Conservation (phyloP, 1,139 yeast genomes). For the Fermentozyma sake region DNA sequence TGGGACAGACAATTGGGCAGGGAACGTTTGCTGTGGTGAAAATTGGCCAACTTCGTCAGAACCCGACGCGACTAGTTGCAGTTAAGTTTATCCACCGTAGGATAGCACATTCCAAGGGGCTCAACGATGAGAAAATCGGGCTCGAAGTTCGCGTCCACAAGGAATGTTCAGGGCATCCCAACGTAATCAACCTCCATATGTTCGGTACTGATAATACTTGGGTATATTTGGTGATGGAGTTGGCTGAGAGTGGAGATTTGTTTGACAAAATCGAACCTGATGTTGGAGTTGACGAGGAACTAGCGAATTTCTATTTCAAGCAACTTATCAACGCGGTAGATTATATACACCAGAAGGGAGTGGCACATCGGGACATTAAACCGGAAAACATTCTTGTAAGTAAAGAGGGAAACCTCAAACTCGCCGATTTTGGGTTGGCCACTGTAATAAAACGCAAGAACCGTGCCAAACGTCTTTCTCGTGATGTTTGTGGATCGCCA, state of each 20-base stretch:
- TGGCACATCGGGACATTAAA: conserved; percentile 76
- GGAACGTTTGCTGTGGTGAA: too few species aligned
- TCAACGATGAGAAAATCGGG: too few species aligned
- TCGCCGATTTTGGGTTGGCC: conserved; percentile 88
- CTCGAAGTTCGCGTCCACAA: too few species aligned
- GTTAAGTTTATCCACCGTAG: too few species aligned
- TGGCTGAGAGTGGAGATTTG: conserved; percentile 80
- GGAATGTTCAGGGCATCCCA: too few species aligned
- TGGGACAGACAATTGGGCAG: too few species aligned
- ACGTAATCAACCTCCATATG: too few species aligned
- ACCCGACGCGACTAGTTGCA: too few species aligned
- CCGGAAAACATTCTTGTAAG: conserved; percentile 74
- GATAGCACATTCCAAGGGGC: too few species aligned
- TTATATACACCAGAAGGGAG: conserved; percentile 77
- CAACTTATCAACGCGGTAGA: conserved; percentile 75
- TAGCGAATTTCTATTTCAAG: conserved; percentile 66
- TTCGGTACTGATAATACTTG: too few species aligned
- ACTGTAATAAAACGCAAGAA: conserved; percentile 71
- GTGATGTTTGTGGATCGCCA: conserved; percentile 58
- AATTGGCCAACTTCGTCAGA: too few species aligned
- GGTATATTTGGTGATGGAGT: conserved; percentile 70
- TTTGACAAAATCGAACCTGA: conserved; percentile 72
- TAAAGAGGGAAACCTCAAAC: conserved; percentile 61
- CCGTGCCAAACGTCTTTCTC: conserved; percentile 70
- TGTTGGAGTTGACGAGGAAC: conserved; percentile 5